Conservation (phyloP, 2,329 filamentous ascomycete species). For the Annulohypoxylon truncatum region DNA sequence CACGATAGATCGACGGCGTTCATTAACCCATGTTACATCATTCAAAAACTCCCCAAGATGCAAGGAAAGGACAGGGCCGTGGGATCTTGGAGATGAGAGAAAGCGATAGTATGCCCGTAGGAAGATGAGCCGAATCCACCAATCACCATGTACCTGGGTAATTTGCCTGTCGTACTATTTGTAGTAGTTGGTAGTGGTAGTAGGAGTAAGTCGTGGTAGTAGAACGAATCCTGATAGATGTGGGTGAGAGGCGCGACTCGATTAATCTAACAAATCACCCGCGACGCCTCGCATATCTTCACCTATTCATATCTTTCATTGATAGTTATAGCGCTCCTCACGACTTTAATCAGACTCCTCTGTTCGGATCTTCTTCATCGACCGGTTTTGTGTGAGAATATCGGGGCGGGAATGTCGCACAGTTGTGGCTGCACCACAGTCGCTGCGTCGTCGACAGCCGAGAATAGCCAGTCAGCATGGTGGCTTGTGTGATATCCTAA, state of each 20-base stretch:
- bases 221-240: constrained; percentile 1
- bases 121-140: constrained; percentile 4
- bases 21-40: constrained; percentile 13
- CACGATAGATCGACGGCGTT: background rate
- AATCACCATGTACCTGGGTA: background rate
- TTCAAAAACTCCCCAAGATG: background rate
- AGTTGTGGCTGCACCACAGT: background rate
- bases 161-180: background rate
- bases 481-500: background rate
- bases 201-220: background rate
- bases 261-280: constrained; percentile 2
- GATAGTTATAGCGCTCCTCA: too few species aligned
- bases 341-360: too few species aligned
- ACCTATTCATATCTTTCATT: background rate
- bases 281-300: background rate
- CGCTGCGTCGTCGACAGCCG: background rate
- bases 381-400: background rate
- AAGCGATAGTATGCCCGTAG: background rate
- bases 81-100: background rate
- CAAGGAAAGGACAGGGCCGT: constrained; percentile 8
- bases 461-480: background rate
- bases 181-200: background rate
- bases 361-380: background rate
- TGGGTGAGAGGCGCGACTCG: background rate
- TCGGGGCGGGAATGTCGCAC: background rate